Evolutionary conservation across 768 basidiomycete species (phyloP).

Genomic region (Psilocybe sp.): DNA sequence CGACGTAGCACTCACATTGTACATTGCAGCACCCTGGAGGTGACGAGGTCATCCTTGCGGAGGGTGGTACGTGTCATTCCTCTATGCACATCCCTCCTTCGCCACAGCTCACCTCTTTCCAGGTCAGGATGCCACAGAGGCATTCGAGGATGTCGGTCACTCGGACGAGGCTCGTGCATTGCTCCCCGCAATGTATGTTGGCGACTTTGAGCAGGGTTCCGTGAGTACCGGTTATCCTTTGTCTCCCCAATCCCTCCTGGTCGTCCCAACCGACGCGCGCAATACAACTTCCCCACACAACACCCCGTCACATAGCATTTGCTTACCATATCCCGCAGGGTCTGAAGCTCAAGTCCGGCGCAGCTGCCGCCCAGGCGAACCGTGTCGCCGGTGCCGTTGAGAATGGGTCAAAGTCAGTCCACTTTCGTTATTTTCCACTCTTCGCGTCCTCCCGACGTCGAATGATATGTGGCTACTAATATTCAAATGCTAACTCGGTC

Average conservation of each 20-base stretch:
- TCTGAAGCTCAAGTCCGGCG: constrained; percentile 50
- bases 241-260: not conserved
- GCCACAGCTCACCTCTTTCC: constrained; percentile 9
- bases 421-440: constrained; percentile 1
- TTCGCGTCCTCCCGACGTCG: constrained; percentile 3
- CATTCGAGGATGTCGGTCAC: constrained; percentile 99
- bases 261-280: not conserved
- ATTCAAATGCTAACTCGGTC: not conserved
- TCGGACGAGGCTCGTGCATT: constrained; percentile 94
- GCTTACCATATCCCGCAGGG: constrained; percentile 30
- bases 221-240: constrained; percentile 37
- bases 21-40: constrained; percentile 81
- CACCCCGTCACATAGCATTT: constrained; percentile 1
- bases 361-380: constrained; percentile 41
- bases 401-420: constrained; percentile 64
- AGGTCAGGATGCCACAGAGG: constrained; percentile 96
- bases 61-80: constrained; percentile 66
- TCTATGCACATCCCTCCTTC: constrained; percentile 8
- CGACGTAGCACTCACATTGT: not conserved
- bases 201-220: constrained; percentile 72
- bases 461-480: no score
- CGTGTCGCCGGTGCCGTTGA: constrained; percentile 53
- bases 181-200: constrained; percentile 75
- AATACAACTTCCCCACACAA: not conserved
- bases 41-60: constrained; percentile 94